phyloP scores from a whole-genome alignment of 805 yeast genomes.

The Myxozyma mucilagina region DNA sequence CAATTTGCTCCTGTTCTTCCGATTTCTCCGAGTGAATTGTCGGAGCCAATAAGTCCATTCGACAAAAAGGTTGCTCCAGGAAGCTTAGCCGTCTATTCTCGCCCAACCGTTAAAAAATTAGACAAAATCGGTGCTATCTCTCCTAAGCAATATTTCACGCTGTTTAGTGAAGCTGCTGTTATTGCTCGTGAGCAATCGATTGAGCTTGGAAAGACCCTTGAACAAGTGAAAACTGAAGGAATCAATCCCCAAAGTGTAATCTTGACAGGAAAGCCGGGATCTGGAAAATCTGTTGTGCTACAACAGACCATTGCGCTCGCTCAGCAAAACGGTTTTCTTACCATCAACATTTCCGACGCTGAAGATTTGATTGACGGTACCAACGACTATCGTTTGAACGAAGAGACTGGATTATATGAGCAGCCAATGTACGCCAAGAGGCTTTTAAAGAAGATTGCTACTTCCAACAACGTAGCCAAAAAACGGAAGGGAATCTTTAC shows the following conservation, averaged over 20 bases:
- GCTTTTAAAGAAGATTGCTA: constrained; percentile 4
- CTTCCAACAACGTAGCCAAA: neutral
- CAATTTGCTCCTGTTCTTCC: neutral
- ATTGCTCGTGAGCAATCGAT: constrained; percentile 8
- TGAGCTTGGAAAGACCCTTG: neutral
- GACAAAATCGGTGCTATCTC: constrained; percentile 1
- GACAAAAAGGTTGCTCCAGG: neutral
- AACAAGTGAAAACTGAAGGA: neutral
- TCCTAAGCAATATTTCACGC: constrained; percentile 16
- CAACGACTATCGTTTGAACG: constrained; percentile 1
- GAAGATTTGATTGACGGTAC: constrained; percentile 24
- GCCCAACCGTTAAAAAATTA: neutral
- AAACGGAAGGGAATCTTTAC: neutral
- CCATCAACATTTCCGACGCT: constrained; percentile 24
- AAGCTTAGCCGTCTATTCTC: neutral
- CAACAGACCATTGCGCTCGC: constrained; percentile 25
- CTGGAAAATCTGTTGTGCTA: constrained; percentile 26
- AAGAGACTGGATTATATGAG: constrained; percentile 14
- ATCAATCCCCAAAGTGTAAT: constrained; percentile 1
- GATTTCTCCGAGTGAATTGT: neutral
- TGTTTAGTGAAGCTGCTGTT: constrained; percentile 19
- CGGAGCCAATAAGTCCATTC: neutral
- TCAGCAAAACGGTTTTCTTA: neutral
- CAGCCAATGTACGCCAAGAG: constrained; percentile 24
- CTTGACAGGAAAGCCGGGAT: constrained; percentile 20